Base-by-base conservation (phyloP, 768 basidiomycete genomes). In the Rhodotorula diobovata region DNA sequence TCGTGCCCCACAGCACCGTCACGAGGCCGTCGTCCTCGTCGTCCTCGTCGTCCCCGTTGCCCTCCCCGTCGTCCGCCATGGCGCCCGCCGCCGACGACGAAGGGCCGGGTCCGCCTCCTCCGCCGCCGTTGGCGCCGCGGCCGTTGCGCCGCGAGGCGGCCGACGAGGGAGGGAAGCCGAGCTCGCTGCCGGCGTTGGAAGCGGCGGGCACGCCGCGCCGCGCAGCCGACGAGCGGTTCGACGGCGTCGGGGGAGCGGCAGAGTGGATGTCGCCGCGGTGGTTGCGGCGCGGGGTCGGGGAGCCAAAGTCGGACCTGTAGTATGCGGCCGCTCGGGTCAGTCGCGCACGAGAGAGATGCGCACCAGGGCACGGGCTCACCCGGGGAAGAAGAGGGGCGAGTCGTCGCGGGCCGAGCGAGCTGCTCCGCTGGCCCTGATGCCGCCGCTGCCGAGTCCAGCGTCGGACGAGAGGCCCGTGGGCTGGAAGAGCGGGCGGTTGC, bases 1-100 rank as follows among this genome's bases (percentile, higher is more conserved):
- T 94, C 0, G 96, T 99, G 41, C 96, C 96, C 95, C 96, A 99
- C 71, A 99, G 91, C 34, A 92, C 93, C 65, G 81, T 82, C 48
- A 80, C 90, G 85, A 92, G 85, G 63, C 81, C 81, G 37, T 81
- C 83, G 61, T 80, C 72, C 45, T 68, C 78, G 39, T 67, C 73
- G 11, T 66, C 58, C 43, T 59, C 72, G 28, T 56, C 61, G 7
- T 35, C 53, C 6, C 50, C 55, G 48, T 59, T 46, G 34, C 14
- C 14, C 14, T 43, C 41, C 14, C 41, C 14, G 41, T 50, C 61
- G 37, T 57, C 58, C 51, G 55, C 43, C 58, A 59, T 59, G n/a
- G n/a, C 50, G 21, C 72, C 58, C n/a, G 71, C 55, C 21, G 53
- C 71, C 1, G 61, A 66, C 4, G 69, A 76, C n/a, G 68, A 60